Percentiles rank a stretch among this genome's conserved stretches.
phyloP scores from a whole-genome alignment of 352 stramenopile genomes.

The Thraustotheca clavata region DNA sequence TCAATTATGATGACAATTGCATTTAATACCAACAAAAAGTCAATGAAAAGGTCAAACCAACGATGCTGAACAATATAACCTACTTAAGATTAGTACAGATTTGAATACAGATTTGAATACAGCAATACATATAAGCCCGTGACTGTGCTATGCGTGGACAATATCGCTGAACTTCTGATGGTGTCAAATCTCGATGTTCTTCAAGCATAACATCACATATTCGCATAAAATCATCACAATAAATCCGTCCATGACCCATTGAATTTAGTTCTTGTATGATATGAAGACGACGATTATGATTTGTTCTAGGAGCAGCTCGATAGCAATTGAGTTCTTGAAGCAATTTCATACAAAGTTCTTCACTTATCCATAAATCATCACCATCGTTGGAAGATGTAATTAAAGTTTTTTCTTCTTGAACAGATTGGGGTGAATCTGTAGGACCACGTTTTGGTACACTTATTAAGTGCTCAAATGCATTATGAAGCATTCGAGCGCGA shows the following conservation, averaged over 20 bases:
- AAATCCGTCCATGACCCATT: constrained; percentile 18
- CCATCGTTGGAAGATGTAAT: constrained; percentile 23
- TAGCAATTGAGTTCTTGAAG: constrained; percentile 26
- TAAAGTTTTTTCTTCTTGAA: background rate
- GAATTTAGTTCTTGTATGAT: constrained; percentile 26
- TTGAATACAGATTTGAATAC: constrained; percentile 27
- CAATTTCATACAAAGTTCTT: constrained; percentile 38
- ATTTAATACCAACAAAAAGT: constrained; percentile 25
- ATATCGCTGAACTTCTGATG: background rate
- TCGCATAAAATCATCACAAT: constrained; percentile 14
- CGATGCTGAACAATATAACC: constrained; percentile 25
- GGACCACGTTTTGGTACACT: background rate
- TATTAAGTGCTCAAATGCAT: constrained; percentile 35
- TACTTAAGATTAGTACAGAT: constrained; percentile 28
- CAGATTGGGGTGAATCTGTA: too few species aligned
- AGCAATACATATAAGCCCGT: background rate
- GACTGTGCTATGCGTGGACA: background rate
- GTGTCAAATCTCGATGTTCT: background rate
- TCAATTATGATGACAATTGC: constrained; percentile 39
- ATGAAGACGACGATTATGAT: constrained; percentile 20
- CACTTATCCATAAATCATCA: constrained; percentile 31
- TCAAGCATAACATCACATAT: constrained; percentile 18
- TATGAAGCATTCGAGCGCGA: constrained; percentile 29
- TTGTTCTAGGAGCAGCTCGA: constrained; percentile 10
- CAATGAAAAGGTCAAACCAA: constrained; percentile 23